Conservation (phyloP, 345 rosid species). For the Moringa oleifera region DNA sequence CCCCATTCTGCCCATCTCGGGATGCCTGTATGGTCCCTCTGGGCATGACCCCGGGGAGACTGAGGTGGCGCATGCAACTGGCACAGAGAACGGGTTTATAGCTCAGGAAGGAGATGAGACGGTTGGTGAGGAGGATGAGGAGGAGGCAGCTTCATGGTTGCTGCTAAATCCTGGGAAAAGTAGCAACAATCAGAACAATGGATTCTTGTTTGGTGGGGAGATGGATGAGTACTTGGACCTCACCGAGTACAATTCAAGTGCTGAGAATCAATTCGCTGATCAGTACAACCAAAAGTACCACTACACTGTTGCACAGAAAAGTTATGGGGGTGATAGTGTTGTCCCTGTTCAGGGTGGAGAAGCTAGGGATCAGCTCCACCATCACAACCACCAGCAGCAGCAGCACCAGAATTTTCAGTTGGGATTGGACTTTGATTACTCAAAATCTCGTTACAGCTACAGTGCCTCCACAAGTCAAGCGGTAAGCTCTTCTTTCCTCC, state of each 20-base stretch:
- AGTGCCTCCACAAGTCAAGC: slow-evolving; percentile 41
- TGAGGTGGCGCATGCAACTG: slow-evolving; percentile 12
- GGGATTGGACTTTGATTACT: slow-evolving; percentile 44
- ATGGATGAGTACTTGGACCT: slow-evolving; percentile 77
- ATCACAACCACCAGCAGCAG: slow-evolving; percentile 28
- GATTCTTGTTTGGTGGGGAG: slow-evolving; percentile 52
- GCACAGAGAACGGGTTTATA: slow-evolving; percentile 28
- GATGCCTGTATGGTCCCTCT: slow-evolving; percentile 23
- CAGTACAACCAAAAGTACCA: slow-evolving; percentile 36
- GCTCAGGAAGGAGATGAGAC: slow-evolving; percentile 28
- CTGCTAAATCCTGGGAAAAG: slow-evolving; percentile 49
- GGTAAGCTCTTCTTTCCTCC: slow-evolving; percentile 35
- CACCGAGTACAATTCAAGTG: slow-evolving; percentile 53
- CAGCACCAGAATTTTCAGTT: slow-evolving; percentile 39
- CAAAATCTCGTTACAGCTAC: slow-evolving; percentile 43
- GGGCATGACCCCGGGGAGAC: slow-evolving; percentile 23
- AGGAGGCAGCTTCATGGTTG: slow-evolving; percentile 85
- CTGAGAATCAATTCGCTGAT: slow-evolving; percentile 42
- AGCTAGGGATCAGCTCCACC: slow-evolving; percentile 39
- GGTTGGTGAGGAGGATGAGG: slow-evolving; percentile 47
- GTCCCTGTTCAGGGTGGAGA: slow-evolving; percentile 60
- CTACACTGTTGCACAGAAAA: slow-evolving; percentile 33
- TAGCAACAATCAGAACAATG: slow-evolving; percentile 31
- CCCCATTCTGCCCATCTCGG: slow-evolving; percentile 57
- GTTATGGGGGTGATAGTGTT: slow-evolving; percentile 56